Percentiles rank a stretch among this genome's conserved stretches.
Conservation (phyloP, 2,329 filamentous ascomycete genomes). For the Colletotrichum acutatum region DNA sequence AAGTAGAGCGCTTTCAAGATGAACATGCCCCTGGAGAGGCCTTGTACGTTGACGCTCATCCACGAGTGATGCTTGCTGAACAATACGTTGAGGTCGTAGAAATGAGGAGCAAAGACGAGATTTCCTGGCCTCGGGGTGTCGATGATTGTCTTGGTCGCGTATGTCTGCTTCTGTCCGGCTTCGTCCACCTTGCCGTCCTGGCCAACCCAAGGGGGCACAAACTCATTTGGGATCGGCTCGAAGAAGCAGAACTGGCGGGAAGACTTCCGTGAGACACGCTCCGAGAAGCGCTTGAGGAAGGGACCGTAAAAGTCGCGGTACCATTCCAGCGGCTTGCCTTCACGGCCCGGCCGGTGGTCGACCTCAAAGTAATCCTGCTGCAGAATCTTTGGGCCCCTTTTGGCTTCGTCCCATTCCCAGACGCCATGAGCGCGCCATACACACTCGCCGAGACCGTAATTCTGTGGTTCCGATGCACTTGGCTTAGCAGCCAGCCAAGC, state of each 20-base stretch:
- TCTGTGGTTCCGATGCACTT: conserved; percentile 31
- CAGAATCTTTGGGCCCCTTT: conserved; percentile 41
- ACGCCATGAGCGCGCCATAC: conserved; percentile 54
- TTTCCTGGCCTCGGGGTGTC: conserved; percentile 42
- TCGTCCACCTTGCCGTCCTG: conserved; percentile 15
- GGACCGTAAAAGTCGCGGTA: conserved; percentile 55
- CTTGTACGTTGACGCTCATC: conserved; percentile 55
- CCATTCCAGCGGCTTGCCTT: conserved; percentile 51
- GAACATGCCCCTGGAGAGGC: conserved; percentile 52
- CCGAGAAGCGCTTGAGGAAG: conserved; percentile 49
- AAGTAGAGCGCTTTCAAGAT: conserved; percentile 53
- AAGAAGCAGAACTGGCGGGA: conserved; percentile 48
- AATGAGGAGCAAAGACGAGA: conserved; percentile 55
- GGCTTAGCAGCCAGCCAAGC: conserved; percentile 43
- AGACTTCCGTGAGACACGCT: conserved; percentile 45
- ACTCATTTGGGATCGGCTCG: conserved; percentile 54
- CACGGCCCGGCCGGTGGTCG: conserved; percentile 49
- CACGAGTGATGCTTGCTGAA: conserved; percentile 49
- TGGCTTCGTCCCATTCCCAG: conserved; percentile 48
- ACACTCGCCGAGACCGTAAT: conserved; percentile 46
- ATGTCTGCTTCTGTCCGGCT: conserved; percentile 34
- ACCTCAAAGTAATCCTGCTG: conserved; percentile 49
- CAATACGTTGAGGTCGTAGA: conserved; percentile 55
- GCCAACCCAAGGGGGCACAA: conserved; percentile 50
- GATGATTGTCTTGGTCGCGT: conserved; percentile 44